These are phyloP conservation scores for Trichoderma koningiopsis DNA, from an alignment of 2,329 filamentous ascomycete genomes.

Conservation along the genomic window DNA sequence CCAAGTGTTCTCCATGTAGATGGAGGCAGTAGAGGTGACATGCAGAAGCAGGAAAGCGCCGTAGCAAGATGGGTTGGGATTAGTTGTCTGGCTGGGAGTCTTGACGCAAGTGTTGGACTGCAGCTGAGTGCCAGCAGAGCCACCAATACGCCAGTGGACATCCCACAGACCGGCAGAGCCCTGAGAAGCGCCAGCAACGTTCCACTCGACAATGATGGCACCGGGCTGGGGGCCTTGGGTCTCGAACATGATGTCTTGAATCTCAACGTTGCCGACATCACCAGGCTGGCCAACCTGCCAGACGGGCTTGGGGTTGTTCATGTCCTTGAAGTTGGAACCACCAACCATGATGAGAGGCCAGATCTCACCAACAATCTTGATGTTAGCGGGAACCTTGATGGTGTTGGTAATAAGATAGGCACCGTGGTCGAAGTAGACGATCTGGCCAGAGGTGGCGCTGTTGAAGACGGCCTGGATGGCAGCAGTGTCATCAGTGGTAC, in stretches of 20 bases:
- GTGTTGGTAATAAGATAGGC: constrained; percentile 72
- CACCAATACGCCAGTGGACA: constrained; percentile 91
- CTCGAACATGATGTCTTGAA: constrained; percentile 83
- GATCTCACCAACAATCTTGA: constrained; percentile 87
- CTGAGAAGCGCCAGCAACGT: constrained; percentile 67
- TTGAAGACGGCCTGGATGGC: constrained; percentile 80
- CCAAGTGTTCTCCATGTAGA: constrained; percentile 88
- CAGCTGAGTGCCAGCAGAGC: constrained; percentile 78
- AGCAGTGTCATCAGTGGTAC: constrained; percentile 80
- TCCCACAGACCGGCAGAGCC: constrained; percentile 88
- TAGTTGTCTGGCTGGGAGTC: constrained; percentile 64
- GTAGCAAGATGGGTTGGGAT: constrained; percentile 67
- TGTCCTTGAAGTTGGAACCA: constrained; percentile 72
- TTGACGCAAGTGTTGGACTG: constrained; percentile 80
- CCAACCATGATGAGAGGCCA: constrained; percentile 88
- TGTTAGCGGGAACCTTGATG: constrained; percentile 72
- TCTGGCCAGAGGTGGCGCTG: constrained; percentile 60
- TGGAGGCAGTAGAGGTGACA: constrained; percentile 62
- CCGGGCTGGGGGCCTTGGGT: constrained; percentile 82
- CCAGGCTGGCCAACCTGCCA: constrained; percentile 81
- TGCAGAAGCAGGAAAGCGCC: constrained; percentile 74
- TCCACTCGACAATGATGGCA: constrained; percentile 91
- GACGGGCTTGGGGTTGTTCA: constrained; percentile 76
- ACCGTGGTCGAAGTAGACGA: constrained; percentile 77
- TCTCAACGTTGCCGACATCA: constrained; percentile 79